Conservation (phyloP, 129 eudicot species). For the Arctium minus region DNA sequence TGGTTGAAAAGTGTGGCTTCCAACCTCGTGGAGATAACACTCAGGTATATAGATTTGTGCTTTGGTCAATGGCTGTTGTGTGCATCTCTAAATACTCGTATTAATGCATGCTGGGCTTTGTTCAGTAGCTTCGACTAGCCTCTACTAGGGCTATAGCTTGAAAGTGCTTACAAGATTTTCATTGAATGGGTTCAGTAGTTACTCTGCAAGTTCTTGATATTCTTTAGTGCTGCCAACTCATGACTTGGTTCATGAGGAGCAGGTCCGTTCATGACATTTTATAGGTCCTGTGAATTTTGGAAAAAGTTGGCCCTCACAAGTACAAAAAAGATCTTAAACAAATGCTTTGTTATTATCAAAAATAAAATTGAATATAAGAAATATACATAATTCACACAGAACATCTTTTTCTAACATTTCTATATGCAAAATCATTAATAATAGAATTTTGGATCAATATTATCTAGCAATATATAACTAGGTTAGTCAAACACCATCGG, state of each 20-base stretch:
- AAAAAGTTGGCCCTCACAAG: no score
- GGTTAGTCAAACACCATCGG: no score
- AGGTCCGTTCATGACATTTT: no score
- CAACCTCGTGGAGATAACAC: conserved; percentile 96
- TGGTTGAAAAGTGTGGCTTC: conserved; percentile 95
- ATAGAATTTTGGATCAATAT: no score
- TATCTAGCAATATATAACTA: no score
- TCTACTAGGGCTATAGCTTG: not conserved
- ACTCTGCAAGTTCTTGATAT: not conserved
- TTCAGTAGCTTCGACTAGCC: not conserved
- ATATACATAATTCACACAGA: no score
- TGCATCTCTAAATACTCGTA: not conserved
- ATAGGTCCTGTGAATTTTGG: not conserved
- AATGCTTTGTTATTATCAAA: no score
- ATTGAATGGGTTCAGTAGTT: not conserved
- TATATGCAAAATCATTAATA: no score
- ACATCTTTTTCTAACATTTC: no score
- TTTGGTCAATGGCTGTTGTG: not conserved
- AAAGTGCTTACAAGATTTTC: not conserved
- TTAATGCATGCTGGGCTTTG: not conserved
- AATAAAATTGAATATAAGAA: no score
- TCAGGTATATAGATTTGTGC: conserved; percentile 41
- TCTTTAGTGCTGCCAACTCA: not conserved
- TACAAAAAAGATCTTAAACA: no score
- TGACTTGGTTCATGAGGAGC: not conserved